phyloP scores from a whole-genome alignment of 345 rosid species.

The Salix purpurea region DNA sequence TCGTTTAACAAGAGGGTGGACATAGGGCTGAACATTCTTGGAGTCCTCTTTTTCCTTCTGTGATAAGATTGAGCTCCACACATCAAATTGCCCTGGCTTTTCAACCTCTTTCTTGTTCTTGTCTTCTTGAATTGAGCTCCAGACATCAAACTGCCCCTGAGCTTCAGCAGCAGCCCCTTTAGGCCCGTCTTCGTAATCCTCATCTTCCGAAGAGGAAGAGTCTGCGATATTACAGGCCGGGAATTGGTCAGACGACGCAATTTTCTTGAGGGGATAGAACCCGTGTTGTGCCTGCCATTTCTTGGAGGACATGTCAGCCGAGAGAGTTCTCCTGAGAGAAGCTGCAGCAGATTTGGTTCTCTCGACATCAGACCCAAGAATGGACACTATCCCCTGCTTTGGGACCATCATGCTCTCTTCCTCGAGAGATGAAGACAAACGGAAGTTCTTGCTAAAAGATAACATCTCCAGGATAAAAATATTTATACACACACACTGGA shows the following conservation, averaged over 20 bases:
- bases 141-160: slow-evolving; percentile 34
- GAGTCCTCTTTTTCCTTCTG: slow-evolving; percentile 41
- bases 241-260: slow-evolving; percentile 52
- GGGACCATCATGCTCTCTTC: slow-evolving; percentile 24
- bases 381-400: slow-evolving; percentile 67
- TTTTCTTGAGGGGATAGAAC: slow-evolving; percentile 49
- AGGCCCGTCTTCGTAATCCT: slow-evolving; percentile 9
- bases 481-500: too few relatives aligned
- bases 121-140: slow-evolving; percentile 48
- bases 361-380: slow-evolving; percentile 51
- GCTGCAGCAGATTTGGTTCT: slow-evolving; percentile 32
- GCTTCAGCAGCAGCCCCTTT: slow-evolving; percentile 9
- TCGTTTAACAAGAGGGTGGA: slow-evolving; percentile 67
- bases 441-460: slow-evolving; percentile 13
- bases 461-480: slow-evolving; percentile 6
- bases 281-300: slow-evolving; percentile 57
- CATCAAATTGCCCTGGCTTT: slow-evolving; percentile 38
- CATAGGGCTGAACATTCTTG: slow-evolving; percentile 48
- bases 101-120: slow-evolving; percentile 29
- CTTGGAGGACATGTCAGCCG: slow-evolving; percentile 82
- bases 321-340: slow-evolving; percentile 70
- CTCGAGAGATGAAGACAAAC: slow-evolving; percentile 14
- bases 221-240: slow-evolving; percentile 10
- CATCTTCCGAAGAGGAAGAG: slow-evolving; percentile 29
- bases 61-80: slow-evolving; percentile 57